phyloP scores from a whole-genome alignment of 2,329 filamentous ascomycete genomes.

The Pseudocercospora crystallina region DNA sequence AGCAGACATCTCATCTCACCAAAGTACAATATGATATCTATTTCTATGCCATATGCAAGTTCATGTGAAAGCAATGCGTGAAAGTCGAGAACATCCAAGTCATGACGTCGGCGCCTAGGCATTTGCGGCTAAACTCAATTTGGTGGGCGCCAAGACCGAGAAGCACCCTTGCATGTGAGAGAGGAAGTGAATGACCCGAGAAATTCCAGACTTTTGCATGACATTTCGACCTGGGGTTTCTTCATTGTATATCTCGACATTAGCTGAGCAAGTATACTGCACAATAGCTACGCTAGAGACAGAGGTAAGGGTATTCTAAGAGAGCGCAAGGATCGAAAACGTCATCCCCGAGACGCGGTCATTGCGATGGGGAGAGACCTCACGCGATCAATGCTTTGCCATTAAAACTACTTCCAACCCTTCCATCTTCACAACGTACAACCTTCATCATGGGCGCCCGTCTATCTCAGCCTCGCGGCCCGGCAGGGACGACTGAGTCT shows the following conservation, averaged over 20 bases:
- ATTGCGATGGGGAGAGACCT: not conserved
- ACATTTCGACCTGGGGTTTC: too few species aligned
- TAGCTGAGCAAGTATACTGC: too few species aligned
- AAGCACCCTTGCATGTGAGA: too few species aligned
- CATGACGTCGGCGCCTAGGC: constrained; percentile 7
- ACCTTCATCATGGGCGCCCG: constrained; percentile 46
- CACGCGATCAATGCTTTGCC: not conserved
- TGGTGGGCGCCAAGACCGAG: too few species aligned
- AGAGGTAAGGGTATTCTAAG: too few species aligned
- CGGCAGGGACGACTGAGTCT: constrained; percentile 45
- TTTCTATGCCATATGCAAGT: not conserved
- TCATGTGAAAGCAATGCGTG: not conserved
- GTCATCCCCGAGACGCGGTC: too few species aligned
- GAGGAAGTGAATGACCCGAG: too few species aligned
- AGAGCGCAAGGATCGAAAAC: too few species aligned
- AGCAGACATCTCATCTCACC: constrained; percentile 22
- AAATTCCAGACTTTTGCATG: too few species aligned
- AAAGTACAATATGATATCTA: constrained; percentile 1
- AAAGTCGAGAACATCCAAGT: constrained; percentile 4
- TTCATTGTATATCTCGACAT: too few species aligned
- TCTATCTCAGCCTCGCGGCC: constrained; percentile 45
- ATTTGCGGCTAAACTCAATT: not conserved
- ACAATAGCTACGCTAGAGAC: too few species aligned
- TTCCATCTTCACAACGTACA: not conserved
- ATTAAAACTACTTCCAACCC: not conserved